These are phyloP conservation scores for Abrus pulchellus DNA, from an alignment of 306 rosid genomes.

Conservation along the genomic window DNA sequence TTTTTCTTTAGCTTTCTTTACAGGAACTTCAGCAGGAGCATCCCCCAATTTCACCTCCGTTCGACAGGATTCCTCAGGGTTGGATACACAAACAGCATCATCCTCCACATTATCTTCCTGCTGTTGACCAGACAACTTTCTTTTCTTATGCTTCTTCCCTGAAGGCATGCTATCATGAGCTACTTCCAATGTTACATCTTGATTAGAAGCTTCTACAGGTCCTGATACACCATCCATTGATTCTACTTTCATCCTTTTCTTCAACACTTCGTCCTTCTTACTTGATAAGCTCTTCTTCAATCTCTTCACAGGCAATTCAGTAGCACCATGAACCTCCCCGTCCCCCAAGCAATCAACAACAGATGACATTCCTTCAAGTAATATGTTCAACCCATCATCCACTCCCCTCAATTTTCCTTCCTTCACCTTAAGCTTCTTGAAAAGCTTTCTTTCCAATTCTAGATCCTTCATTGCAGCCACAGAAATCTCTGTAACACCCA, in stretches of 20 bases:
- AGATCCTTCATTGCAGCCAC: conserved; percentile 65
- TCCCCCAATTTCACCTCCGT: conserved; percentile 39
- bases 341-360: conserved; percentile 55
- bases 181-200: conserved; percentile 49
- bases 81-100: conserved; percentile 24
- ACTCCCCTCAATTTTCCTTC: conserved; percentile 75
- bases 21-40: conserved; percentile 50
- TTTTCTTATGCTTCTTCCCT: conserved; percentile 60
- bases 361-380: conserved; percentile 67
- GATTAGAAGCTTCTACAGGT: conserved; percentile 42
- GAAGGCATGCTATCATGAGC: conserved; percentile 38
- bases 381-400: conserved; percentile 72
- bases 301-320: conserved; percentile 50
- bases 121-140: conserved; percentile 46
- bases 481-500: conserved; percentile 44
- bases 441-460: conserved; percentile 83
- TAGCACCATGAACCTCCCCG: conserved; percentile 36
- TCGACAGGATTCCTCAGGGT: conserved; percentile 42
- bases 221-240: conserved; percentile 32
- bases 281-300: conserved; percentile 46
- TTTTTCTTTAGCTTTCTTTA: conserved; percentile 54
- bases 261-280: conserved; percentile 53
- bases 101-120: conserved; percentile 47
- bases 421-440: conserved; percentile 88
- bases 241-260: conserved; percentile 50